These are phyloP conservation scores for Paramyrothecium roridum DNA, from an alignment of 2,329 filamentous ascomycete genomes.

Conservation along the genomic window DNA sequence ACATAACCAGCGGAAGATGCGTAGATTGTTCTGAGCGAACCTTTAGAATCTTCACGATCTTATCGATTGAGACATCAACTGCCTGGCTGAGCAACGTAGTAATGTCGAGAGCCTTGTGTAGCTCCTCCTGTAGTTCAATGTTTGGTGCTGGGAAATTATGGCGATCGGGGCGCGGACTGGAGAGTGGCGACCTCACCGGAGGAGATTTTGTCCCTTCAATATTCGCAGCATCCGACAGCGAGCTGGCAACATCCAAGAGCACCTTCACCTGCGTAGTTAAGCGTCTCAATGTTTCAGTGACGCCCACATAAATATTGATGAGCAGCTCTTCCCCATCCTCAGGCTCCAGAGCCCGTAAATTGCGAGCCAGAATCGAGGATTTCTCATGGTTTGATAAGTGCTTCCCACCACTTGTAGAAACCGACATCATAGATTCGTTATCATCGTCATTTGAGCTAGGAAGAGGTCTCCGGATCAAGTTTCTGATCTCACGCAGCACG, in stretches of 20 bases:
- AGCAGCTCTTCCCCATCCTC: conserved; percentile 84
- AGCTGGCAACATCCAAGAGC: conserved; percentile 88
- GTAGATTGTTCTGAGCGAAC: conserved; percentile 74
- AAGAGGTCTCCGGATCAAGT: conserved; percentile 77
- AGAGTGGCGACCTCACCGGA: conserved; percentile 46
- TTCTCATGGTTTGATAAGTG: conserved; percentile 81
- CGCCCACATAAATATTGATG: conserved; percentile 76
- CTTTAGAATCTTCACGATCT: conserved; percentile 70
- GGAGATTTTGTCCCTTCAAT: conserved; percentile 44
- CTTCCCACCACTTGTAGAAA: conserved; percentile 66
- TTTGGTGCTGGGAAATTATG: conserved; percentile 19
- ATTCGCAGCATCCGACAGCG: conserved; percentile 45
- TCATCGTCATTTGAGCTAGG: conserved; percentile 95
- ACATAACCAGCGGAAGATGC: conserved; percentile 63
- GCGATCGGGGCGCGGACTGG: conserved; percentile 44
- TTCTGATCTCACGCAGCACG: conserved; percentile 81
- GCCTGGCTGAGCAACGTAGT: conserved; percentile 75
- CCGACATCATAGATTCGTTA: conserved; percentile 82
- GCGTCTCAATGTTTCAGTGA: conserved; percentile 82
- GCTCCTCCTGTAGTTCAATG: conserved; percentile 65
- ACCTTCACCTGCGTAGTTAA: conserved; percentile 91
- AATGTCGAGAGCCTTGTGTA: conserved; percentile 74
- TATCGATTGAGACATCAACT: conserved; percentile 77
- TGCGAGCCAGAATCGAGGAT: conserved; percentile 81
- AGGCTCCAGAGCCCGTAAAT: conserved; percentile 78